These are phyloP conservation scores for Arabidopsis hybrid DNA, from an alignment of 441 rosid species.

Conservation along the genomic window DNA sequence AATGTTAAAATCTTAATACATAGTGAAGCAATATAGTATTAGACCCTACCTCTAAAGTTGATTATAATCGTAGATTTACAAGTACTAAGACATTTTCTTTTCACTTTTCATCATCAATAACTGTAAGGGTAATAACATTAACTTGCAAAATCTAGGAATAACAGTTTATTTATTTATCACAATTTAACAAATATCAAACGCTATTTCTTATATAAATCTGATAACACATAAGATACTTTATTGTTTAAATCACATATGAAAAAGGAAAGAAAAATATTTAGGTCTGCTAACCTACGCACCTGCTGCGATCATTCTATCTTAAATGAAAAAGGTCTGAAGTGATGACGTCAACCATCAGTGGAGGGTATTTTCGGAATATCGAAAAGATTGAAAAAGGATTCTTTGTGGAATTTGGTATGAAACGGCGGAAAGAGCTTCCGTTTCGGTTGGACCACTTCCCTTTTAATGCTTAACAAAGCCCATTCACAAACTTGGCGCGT, in stretches of 20 bases:
- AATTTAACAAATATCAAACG: too few relatives aligned
- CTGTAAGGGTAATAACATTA: too few relatives aligned
- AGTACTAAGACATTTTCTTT: too few relatives aligned
- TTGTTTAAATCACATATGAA: not conserved
- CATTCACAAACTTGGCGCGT: conserved; percentile 23
- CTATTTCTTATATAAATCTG: too few relatives aligned
- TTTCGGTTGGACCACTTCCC: conserved; percentile 45
- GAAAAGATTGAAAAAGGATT: conserved; percentile 8
- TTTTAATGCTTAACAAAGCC: conserved; percentile 17
- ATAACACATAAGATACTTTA: too few relatives aligned
- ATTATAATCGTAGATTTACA: not conserved
- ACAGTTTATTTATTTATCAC: too few relatives aligned
- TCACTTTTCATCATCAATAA: too few relatives aligned
- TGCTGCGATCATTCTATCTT: not conserved
- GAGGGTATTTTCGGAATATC: conserved; percentile 30
- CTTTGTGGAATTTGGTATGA: conserved; percentile 43
- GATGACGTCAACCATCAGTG: conserved; percentile 27
- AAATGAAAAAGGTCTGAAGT: not conserved
- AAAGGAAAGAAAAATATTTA: not conserved
- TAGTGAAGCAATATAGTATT: not conserved
- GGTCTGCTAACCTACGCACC: conserved; percentile 23
- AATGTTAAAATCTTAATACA: not conserved
- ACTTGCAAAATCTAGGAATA: too few relatives aligned
- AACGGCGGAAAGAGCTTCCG: conserved; percentile 45
- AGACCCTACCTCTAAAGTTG: not conserved